A percentile compares a stretch with the other conserved stretches of the same genome.
Conservation (phyloP, 1,284 basidiomycete genomes). For the Fomes fomentarius region DNA sequence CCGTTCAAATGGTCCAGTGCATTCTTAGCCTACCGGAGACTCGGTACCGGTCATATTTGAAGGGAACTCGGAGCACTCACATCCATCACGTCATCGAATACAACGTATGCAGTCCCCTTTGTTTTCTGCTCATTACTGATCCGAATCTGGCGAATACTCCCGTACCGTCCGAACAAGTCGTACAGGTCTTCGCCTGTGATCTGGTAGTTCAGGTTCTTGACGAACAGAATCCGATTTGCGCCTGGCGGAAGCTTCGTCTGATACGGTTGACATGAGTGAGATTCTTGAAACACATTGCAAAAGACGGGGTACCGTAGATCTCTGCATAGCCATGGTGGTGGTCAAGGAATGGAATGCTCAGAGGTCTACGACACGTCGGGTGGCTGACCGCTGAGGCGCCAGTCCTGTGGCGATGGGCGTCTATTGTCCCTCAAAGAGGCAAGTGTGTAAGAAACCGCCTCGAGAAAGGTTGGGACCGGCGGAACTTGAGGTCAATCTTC, state of each 20-base stretch:
- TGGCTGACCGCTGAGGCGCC: not conserved
- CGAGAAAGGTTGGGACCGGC: not conserved
- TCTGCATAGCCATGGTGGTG: constrained; percentile 57
- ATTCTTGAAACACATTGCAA: not conserved
- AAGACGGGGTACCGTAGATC: constrained; percentile 56
- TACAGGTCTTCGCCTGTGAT: constrained; percentile 95
- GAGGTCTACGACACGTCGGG: not conserved
- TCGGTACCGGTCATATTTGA: constrained; percentile 5
- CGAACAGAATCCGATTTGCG: constrained; percentile 84
- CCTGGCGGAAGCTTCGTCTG: constrained; percentile 84
- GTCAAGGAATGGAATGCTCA: constrained; percentile 9
- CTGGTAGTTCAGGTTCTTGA: constrained; percentile 93
- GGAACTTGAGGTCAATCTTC: not conserved
- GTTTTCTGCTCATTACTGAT: constrained; percentile 92
- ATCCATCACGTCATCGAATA: constrained; percentile 89
- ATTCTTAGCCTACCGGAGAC: constrained; percentile 77
- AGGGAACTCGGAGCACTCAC: constrained; percentile 46
- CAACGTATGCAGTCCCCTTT: constrained; percentile 95
- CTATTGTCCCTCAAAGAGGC: constrained; percentile 6
- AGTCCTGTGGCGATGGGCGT: not conserved
- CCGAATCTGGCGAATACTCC: constrained; percentile 94
- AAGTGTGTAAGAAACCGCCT: constrained; percentile 5
- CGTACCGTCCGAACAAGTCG: constrained; percentile 97
- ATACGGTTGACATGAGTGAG: constrained; percentile 2
- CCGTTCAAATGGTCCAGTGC: constrained; percentile 97